phyloP scores from a whole-genome alignment of 805 yeast species.

The Ogataea wickerhamii region DNA sequence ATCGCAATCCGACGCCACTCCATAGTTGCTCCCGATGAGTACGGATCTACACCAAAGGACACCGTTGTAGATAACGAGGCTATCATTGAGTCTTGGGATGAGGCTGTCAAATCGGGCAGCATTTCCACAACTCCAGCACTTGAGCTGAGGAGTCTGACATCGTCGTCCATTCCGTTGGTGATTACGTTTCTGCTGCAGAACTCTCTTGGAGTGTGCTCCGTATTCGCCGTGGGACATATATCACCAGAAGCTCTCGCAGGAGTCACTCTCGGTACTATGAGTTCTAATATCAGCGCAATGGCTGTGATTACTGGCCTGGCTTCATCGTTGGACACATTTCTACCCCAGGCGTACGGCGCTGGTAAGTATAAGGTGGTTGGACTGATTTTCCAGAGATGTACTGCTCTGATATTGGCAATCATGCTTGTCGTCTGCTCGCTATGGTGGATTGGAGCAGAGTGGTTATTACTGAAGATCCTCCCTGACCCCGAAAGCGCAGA shows the following conservation, averaged over 20 bases:
- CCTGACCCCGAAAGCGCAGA: conserved; percentile 43
- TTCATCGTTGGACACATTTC: conserved; percentile 73
- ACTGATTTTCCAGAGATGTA: conserved; percentile 63
- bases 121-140: conserved; percentile 39
- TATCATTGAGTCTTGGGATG: conserved; percentile 32
- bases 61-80: conserved; percentile 21
- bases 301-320: conserved; percentile 75
- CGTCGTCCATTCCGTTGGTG: conserved; percentile 54
- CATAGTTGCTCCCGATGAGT: conserved; percentile 1
- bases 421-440: conserved; percentile 52
- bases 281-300: conserved; percentile 72
- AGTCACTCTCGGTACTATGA: conserved; percentile 71
- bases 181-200: conserved; percentile 68
- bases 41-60: conserved; percentile 10
- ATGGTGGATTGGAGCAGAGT: conserved; percentile 59
- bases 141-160: conserved; percentile 38
- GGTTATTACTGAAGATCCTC: conserved; percentile 40
- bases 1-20: conserved; percentile 26
- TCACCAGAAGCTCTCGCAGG: conserved; percentile 74
- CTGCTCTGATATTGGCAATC: conserved; percentile 47
- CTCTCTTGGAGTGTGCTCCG: conserved; percentile 71
- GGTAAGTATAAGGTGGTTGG: conserved; percentile 64
- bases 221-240: conserved; percentile 71
- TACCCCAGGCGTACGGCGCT: conserved; percentile 77
- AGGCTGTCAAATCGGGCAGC: conserved; percentile 35